These are phyloP conservation scores for Teunomyces gatunensis DNA, from an alignment of 805 yeast species.

Conservation along the genomic window DNA sequence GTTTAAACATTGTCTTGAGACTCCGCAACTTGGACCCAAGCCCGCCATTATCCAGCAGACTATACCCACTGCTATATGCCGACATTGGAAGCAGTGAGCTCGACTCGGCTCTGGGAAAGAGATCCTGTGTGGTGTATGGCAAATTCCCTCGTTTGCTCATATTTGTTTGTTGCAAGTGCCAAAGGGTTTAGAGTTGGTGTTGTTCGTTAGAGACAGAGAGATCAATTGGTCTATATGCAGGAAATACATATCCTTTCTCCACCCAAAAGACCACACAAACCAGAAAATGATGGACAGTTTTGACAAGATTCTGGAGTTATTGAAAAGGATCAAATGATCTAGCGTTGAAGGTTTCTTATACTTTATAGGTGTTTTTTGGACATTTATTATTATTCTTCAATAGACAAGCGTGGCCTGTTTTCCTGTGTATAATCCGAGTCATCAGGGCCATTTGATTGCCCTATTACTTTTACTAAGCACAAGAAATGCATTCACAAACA, in stretches of 20 bases:
- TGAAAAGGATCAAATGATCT: too few relatives aligned
- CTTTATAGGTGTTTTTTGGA: too few relatives aligned
- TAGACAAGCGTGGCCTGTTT: too few relatives aligned
- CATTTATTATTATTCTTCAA: too few relatives aligned
- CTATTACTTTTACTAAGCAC: background rate
- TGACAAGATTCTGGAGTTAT: too few relatives aligned
- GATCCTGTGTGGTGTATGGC: conserved; percentile 43
- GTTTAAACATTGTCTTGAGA: conserved; percentile 29
- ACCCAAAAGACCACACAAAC: too few relatives aligned
- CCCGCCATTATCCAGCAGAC: background rate
- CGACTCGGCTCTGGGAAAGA: conserved; percentile 30
- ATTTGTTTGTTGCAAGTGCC: conserved; percentile 1
- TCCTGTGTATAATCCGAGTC: too few relatives aligned
- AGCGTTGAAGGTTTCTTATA: too few relatives aligned
- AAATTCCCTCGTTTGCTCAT: conserved; percentile 39
- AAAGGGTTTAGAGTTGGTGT: background rate
- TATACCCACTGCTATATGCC: conserved; percentile 6
- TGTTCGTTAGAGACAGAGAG: background rate
- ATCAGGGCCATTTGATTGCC: background rate
- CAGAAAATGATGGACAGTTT: too few relatives aligned
- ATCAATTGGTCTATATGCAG: background rate
- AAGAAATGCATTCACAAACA: background rate
- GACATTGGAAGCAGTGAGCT: conserved; percentile 5
- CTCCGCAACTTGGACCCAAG: conserved; percentile 18
- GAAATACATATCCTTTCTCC: background rate